Percentiles rank a stretch among this genome's conserved stretches.
phyloP scores from a whole-genome alignment of 169 alveolate genomes.

The Plasmodium gallinaceum region DNA sequence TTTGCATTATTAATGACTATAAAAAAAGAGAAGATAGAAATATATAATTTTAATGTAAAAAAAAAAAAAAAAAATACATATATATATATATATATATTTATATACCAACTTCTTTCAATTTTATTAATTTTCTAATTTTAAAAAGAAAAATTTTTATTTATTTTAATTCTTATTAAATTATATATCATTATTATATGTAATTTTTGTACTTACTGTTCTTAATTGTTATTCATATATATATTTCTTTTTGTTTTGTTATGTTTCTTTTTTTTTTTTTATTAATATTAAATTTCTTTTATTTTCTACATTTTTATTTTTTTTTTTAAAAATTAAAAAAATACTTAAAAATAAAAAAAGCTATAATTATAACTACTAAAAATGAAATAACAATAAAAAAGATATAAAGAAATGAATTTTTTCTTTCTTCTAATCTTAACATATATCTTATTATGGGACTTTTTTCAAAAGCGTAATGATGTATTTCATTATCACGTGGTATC shows the following conservation, averaged over 20 bases:
- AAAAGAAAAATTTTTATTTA: no score
- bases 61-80: no score
- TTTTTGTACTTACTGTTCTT: no score
- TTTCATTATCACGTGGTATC: background rate
- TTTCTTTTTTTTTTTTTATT: background rate
- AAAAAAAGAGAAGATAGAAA: no score
- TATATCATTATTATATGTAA: no score
- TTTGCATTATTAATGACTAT: no score
- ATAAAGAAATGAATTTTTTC: constrained; percentile 26
- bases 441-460: constrained; percentile 48
- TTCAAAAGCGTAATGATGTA: constrained; percentile 32
- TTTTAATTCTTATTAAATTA: no score
- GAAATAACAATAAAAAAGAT: constrained; percentile 33
- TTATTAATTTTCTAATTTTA: no score
- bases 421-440: constrained; percentile 37
- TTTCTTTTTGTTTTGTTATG: background rate
- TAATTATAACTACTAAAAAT: constrained; percentile 32
- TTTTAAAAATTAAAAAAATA: constrained; percentile 50
- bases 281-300: background rate
- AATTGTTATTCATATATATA: no score
- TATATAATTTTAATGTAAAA: no score
- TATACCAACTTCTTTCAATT: no score
- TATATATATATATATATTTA: no score
- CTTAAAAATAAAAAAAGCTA: constrained; percentile 51
- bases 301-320: background rate